Conservation (phyloP, 805 yeast genomes). For the Spathaspora sp. region DNA sequence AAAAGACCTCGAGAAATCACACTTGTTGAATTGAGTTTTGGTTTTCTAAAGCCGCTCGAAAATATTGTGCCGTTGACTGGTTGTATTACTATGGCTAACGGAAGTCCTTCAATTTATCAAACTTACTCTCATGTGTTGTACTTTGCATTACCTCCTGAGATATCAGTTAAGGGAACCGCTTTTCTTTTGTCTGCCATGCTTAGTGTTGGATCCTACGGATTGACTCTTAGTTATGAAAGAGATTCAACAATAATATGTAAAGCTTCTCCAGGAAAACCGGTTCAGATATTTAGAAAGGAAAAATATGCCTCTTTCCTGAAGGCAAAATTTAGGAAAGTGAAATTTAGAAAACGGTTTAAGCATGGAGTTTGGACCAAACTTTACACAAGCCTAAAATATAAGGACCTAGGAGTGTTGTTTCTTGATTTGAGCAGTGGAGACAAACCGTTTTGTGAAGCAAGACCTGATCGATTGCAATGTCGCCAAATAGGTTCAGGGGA, state of each 20-base stretch:
- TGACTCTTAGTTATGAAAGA: not conserved
- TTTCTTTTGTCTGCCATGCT: not conserved
- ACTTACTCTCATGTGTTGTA: not conserved
- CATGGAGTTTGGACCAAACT: constrained; percentile 3
- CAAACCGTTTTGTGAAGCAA: constrained; percentile 7
- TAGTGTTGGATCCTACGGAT: not conserved
- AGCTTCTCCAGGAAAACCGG: not conserved
- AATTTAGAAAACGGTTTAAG: not conserved
- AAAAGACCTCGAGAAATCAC: not conserved
- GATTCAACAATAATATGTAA: not conserved
- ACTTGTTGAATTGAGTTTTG: constrained; percentile 1
- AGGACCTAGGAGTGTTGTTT: constrained; percentile 6
- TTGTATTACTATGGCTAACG: not conserved
- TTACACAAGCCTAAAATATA: constrained; percentile 3
- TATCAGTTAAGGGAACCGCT: not conserved
- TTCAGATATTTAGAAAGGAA: constrained; percentile 6
- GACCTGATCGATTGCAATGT: constrained; percentile 4
- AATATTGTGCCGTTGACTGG: not conserved
- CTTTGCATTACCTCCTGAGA: not conserved
- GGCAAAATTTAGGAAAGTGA: constrained; percentile 4
- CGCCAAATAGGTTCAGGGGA: not conserved
- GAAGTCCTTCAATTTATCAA: not conserved
- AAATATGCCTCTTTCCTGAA: constrained; percentile 4
- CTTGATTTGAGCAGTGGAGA: constrained; percentile 3
- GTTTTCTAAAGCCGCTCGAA: not conserved